These are phyloP conservation scores for Fusarium algeriense DNA, from an alignment of 2,329 filamentous ascomycete species.

Conservation along the genomic window DNA sequence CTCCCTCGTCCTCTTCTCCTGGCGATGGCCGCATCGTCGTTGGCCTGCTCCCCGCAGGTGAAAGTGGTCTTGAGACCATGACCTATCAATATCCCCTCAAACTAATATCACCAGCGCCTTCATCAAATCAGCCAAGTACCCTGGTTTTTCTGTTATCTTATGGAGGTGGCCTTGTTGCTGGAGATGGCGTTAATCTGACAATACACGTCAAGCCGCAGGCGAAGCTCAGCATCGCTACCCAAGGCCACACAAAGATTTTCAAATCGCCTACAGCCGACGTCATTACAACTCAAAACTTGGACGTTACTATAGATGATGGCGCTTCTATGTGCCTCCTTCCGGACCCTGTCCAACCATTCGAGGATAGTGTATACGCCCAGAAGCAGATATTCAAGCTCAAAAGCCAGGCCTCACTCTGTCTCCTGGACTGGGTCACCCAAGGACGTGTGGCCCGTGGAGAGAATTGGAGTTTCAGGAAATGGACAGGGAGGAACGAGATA, in stretches of 20 bases:
- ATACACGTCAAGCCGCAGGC: constrained; percentile 74
- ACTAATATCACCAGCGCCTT: constrained; percentile 82
- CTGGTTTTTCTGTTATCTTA: constrained; percentile 94
- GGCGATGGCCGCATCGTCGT: constrained; percentile 85
- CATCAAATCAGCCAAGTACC: constrained; percentile 73
- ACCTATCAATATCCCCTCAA: constrained; percentile 96
- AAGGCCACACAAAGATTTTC: constrained; percentile 96
- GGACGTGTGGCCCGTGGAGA: constrained; percentile 88
- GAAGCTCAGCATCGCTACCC: constrained; percentile 75
- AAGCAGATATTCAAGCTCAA: constrained; percentile 79
- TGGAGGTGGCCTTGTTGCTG: constrained; percentile 90
- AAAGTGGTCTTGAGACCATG: constrained; percentile 78
- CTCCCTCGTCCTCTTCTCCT: constrained; percentile 76
- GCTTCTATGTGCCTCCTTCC: constrained; percentile 78
- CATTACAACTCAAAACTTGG: constrained; percentile 69
- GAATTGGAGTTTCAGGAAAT: constrained; percentile 84
- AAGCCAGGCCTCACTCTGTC: constrained; percentile 73
- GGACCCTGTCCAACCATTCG: constrained; percentile 94
- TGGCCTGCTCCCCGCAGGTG: constrained; percentile 76
- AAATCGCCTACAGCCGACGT: constrained; percentile 73
- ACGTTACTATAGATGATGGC: constrained; percentile 62
- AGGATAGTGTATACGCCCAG: constrained; percentile 85
- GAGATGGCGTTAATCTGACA: constrained; percentile 81
- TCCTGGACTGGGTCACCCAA: constrained; percentile 94
- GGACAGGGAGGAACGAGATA: constrained; percentile 90